Evolutionary conservation across 179 eudicot genomes (phyloP).

Genomic region (Spinacia oleracea): DNA sequence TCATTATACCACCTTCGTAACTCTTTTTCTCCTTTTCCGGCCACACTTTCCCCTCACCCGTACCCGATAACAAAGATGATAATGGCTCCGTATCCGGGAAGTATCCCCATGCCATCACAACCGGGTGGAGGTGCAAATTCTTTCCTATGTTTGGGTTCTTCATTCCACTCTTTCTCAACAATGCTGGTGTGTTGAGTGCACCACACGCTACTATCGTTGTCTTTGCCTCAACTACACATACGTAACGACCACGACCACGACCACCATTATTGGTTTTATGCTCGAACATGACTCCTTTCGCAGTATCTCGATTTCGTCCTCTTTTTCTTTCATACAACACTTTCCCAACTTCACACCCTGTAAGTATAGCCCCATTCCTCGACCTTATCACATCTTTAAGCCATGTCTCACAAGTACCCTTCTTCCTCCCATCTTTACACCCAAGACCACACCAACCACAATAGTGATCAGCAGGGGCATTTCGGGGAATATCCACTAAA

Average conservation of each 20-base stretch:
- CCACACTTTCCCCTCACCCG: slow-evolving; percentile 21
- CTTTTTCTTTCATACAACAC: slow-evolving; percentile 33
- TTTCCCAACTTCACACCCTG: slow-evolving; percentile 41
- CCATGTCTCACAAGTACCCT: slow-evolving; percentile 74
- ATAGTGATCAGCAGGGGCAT: slow-evolving; percentile 53
- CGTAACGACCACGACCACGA: too few relatives aligned
- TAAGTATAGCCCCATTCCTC: slow-evolving; percentile 53
- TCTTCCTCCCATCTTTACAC: slow-evolving; percentile 67
- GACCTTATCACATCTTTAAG: slow-evolving; percentile 59
- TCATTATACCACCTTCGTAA: slow-evolving; percentile 69
- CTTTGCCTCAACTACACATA: slow-evolving; percentile 47
- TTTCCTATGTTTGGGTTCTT: slow-evolving; percentile 55
- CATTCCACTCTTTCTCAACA: slow-evolving; percentile 51
- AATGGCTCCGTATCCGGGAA: slow-evolving; percentile 40
- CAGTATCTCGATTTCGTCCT: slow-evolving; percentile 24
- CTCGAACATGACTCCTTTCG: slow-evolving; percentile 47
- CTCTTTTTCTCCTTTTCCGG: slow-evolving; percentile 48
- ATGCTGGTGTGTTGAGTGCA: slow-evolving; percentile 51
- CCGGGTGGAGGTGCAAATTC: slow-evolving; percentile 62
- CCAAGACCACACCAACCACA: slow-evolving; percentile 86
- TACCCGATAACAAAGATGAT: not conserved
- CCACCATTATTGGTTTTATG: not conserved
- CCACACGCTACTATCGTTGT: slow-evolving; percentile 61
- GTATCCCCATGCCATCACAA: slow-evolving; percentile 69
- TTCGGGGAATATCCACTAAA: slow-evolving; percentile 45